Evolutionary conservation across 345 rosid species (phyloP).

Genomic region (Eucalyptus viminalis): DNA sequence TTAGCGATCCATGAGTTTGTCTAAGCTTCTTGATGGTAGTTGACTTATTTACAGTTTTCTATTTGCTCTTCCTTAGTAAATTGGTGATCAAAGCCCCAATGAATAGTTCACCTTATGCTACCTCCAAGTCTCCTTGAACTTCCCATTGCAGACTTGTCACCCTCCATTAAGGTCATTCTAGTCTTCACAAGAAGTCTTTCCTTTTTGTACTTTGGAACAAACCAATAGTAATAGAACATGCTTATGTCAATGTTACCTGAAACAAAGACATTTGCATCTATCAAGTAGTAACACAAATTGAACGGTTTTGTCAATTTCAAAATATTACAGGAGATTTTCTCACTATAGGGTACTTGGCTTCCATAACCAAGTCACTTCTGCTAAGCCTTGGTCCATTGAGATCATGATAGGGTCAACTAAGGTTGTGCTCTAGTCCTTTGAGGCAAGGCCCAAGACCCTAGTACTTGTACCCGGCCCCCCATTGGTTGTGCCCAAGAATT

Average conservation of each 20-base stretch:
- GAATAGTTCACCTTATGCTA: neutral
- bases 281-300: neutral
- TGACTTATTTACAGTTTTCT: neutral
- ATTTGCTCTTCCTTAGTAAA: neutral
- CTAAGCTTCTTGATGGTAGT: neutral
- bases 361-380: neutral
- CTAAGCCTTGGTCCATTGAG: neutral
- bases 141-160: neutral
- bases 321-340: neutral
- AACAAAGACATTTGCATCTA: neutral
- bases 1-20: neutral
- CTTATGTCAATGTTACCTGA: neutral
- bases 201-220: neutral
- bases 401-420: fast-evolving
- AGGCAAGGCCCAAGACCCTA: neutral
- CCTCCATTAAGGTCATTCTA: neutral
- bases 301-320: neutral
- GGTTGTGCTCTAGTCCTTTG: neutral
- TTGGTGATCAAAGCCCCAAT: neutral
- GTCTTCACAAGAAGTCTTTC: neutral
- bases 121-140: neutral
- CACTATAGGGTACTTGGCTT: neutral
- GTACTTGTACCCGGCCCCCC: neutral
- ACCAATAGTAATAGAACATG: neutral
- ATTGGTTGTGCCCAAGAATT: neutral